Evolutionary conservation across 1,139 yeast species (phyloP), one percentile per base, ranked within the genome.

Genomic region (Diutina catenulata): DNA sequence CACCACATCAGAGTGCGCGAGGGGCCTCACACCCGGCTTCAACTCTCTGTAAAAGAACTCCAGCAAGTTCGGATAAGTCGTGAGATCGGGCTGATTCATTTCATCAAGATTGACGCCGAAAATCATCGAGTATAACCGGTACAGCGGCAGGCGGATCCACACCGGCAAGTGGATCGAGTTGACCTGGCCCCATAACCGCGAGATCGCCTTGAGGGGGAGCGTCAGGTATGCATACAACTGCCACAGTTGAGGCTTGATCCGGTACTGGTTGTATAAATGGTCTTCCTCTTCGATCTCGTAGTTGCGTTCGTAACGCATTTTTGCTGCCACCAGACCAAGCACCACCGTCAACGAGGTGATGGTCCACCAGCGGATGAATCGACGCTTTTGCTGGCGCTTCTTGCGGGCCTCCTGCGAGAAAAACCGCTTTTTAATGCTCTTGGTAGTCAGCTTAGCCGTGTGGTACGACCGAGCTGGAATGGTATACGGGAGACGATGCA

Each of bases 21-120:
- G 62, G 1, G 95, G 94, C 47, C 99, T 71, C 1, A 70, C 76
- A 16, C 84, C 94, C 0, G 91, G 86, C 48, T 69, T 75, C 38
- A 93, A 72, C 41, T 74, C 74, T 46, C 99, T 69, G 59, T 87
- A 91, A 58, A 93, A 93, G 50, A 93, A 93, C 48, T 93, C 96
- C 5, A 93, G 80, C 43, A 91, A 68, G 53, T 93, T 93, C 36
- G 69, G 68, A 59, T 80, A 91, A 38, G 80, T 70, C 8, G 66
- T 64, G 48, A 91, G 68, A 50, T 87, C 87, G 3, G 83, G 80
- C 47, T 88, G 94, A 33, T 74, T 80, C 72, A 91, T 82, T 58
- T 91, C 99, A 43, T 80, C 83, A 40, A 93, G 62, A 50, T 91
- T 81, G 14, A 81, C 98, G 3, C 95, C 95, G 57, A 93, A 93